phyloP scores from a whole-genome alignment of 352 stramenopile genomes.

The Globisporangium apiculatum region DNA sequence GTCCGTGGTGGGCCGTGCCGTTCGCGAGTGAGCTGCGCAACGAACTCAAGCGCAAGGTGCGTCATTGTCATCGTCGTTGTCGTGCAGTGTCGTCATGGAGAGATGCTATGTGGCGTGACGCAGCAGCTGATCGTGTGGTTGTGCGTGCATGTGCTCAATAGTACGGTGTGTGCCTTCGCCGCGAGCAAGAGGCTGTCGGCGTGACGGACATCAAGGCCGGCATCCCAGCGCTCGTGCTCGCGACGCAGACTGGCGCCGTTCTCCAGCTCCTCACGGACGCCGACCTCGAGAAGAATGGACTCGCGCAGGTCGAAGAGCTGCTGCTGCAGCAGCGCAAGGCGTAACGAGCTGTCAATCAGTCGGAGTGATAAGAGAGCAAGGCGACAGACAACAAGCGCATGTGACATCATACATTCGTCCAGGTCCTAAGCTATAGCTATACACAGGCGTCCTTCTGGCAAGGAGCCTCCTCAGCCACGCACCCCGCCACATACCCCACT shows the following conservation, averaged over 20 bases:
- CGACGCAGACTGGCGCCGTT: constrained; percentile 10
- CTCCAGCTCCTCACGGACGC: constrained; percentile 12
- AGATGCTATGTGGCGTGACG: background rate
- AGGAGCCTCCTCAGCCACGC: background rate
- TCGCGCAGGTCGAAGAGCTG: constrained; percentile 6
- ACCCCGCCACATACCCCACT: background rate
- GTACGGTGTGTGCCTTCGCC: constrained; percentile 68
- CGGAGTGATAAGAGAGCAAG: background rate
- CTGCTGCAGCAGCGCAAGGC: background rate
- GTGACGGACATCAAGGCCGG: constrained; percentile 17
- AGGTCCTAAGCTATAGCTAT: background rate
- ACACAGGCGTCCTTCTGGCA: background rate
- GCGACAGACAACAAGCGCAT: background rate
- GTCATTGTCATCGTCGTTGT: background rate
- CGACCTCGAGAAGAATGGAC: constrained; percentile 7
- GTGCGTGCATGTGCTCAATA: background rate
- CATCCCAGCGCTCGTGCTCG: constrained; percentile 21
- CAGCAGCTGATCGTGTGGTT: background rate
- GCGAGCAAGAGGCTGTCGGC: constrained; percentile 37
- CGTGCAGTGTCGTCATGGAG: too few species aligned
- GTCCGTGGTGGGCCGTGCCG: constrained; percentile 67
- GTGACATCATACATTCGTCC: background rate
- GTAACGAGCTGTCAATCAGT: background rate
- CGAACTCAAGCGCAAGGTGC: constrained; percentile 69
- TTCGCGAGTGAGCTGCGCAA: constrained; percentile 55